These are phyloP conservation scores for Parathielavia hyrcaniae DNA, from an alignment of 495 filamentous ascomycete species.

Conservation along the genomic window DNA sequence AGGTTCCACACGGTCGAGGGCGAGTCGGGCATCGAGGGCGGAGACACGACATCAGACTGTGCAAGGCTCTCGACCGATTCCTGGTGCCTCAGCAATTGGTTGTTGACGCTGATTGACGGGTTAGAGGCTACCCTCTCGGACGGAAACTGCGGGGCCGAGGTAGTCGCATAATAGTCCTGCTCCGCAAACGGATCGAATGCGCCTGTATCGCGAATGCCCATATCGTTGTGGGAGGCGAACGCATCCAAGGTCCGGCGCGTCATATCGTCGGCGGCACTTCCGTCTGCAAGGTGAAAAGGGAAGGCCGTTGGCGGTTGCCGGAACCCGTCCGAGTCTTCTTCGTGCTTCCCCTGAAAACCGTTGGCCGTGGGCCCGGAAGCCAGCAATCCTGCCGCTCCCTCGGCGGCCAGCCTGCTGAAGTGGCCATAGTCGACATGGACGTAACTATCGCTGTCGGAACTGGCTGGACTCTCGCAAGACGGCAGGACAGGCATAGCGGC, in stretches of 20 bases:
- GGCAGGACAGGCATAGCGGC: not conserved
- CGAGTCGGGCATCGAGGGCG: constrained; percentile 28
- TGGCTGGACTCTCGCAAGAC: constrained; percentile 14
- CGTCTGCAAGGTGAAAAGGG: constrained; percentile 11
- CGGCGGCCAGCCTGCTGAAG: not conserved
- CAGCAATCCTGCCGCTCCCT: constrained; percentile 6
- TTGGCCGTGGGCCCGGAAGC: constrained; percentile 4
- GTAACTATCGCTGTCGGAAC: constrained; percentile 21
- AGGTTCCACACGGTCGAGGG: constrained; percentile 19
- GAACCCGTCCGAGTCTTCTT: not conserved
- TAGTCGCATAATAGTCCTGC: constrained; percentile 22
- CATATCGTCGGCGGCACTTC: constrained; percentile 4
- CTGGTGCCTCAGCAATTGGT: constrained; percentile 15
- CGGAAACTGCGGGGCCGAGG: constrained; percentile 22
- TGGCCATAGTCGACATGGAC: constrained; percentile 18
- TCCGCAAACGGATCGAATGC: constrained; percentile 21
- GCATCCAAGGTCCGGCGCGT: constrained; percentile 6
- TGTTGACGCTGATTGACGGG: not conserved
- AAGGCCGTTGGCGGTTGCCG: constrained; percentile 18
- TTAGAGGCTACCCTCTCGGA: constrained; percentile 23
- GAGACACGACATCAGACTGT: constrained; percentile 26
- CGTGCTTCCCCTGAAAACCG: constrained; percentile 10
- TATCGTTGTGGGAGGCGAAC: constrained; percentile 11
- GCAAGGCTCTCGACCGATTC: constrained; percentile 19
- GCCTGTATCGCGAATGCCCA: constrained; percentile 10